Evolutionary conservation across 257 asterid genomes (phyloP).

Genomic region (Nicotiana noctiflora): DNA sequence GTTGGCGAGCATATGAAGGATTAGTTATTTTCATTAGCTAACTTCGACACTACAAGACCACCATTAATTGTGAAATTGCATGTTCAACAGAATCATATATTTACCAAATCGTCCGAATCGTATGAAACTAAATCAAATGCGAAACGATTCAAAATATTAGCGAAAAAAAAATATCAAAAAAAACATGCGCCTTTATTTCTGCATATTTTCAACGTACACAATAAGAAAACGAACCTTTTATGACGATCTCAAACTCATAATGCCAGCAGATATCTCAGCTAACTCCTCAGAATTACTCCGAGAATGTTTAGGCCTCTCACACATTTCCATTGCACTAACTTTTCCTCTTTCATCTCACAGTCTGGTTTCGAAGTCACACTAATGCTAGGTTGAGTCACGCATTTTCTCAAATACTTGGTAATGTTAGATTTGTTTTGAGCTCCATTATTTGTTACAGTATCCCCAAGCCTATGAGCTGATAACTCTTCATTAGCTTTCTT

Average conservation of each 20-base stretch:
- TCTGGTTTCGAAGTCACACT: constrained; percentile 22
- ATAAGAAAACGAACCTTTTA: too few relatives aligned
- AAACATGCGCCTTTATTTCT: too few relatives aligned
- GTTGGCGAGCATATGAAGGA: too few relatives aligned
- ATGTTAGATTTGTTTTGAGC: constrained; percentile 17
- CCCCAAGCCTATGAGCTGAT: constrained; percentile 32
- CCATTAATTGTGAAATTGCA: too few relatives aligned
- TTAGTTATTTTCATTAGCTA: too few relatives aligned
- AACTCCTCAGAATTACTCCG: constrained; percentile 46
- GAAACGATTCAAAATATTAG: too few relatives aligned
- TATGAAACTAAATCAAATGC: too few relatives aligned
- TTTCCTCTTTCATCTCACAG: constrained; percentile 39
- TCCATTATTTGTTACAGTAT: constrained; percentile 28
- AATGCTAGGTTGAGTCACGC: constrained; percentile 26
- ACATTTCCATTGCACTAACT: constrained; percentile 9
- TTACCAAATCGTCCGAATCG: too few relatives aligned
- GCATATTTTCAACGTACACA: too few relatives aligned
- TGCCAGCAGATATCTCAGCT: constrained; percentile 39
- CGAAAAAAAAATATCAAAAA: too few relatives aligned
- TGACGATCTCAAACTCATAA: constrained; percentile 44
- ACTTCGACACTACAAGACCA: too few relatives aligned
- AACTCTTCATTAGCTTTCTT: constrained; percentile 53
- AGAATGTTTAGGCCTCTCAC: constrained; percentile 42
- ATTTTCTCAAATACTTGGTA: constrained; percentile 47
- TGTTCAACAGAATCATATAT: too few relatives aligned